Conservation (phyloP, 2,329 filamentous ascomycete genomes). For the Stemphylium vesicarium region DNA sequence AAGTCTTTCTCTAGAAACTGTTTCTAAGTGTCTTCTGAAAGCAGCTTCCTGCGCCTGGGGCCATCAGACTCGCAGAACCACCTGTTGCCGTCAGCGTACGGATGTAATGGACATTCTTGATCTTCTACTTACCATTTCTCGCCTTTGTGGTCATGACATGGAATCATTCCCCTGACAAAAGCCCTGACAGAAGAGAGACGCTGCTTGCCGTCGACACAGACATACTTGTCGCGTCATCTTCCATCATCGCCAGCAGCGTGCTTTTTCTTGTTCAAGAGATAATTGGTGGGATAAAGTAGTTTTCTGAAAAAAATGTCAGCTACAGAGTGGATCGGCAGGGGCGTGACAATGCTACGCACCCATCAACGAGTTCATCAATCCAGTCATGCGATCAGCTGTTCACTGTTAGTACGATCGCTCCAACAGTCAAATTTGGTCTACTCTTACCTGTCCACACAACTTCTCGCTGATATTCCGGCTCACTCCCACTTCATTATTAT, state of each 20-base stretch:
- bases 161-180: slow-evolving; percentile 55
- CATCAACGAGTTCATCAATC: slow-evolving; percentile 45
- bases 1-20: slow-evolving; percentile 51
- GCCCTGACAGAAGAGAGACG: slow-evolving; percentile 54
- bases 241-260: slow-evolving; percentile 13
- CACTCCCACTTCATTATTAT: background rate
- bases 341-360: slow-evolving; percentile 20
- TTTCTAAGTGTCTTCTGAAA: slow-evolving; percentile 45
- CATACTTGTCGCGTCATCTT: slow-evolving; percentile 20
- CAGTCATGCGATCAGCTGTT: slow-evolving; percentile 42
- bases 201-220: slow-evolving; percentile 51
- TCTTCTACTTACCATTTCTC: slow-evolving; percentile 51
- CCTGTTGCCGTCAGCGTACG: slow-evolving; percentile 22
- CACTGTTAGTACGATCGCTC: slow-evolving; percentile 1
- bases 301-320: slow-evolving; percentile 28
- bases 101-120: background rate
- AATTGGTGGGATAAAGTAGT: slow-evolving; percentile 55
- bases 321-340: background rate
- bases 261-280: slow-evolving; percentile 54
- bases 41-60: slow-evolving; percentile 34
- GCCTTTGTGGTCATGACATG: slow-evolving; percentile 50
- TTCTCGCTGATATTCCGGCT: slow-evolving; percentile 55
- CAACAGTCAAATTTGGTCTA: background rate
- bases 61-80: slow-evolving; percentile 28
- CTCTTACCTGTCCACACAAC: slow-evolving; percentile 52